Conservation (phyloP, 345 rosid genomes). For the Lumnitzera racemosa region DNA sequence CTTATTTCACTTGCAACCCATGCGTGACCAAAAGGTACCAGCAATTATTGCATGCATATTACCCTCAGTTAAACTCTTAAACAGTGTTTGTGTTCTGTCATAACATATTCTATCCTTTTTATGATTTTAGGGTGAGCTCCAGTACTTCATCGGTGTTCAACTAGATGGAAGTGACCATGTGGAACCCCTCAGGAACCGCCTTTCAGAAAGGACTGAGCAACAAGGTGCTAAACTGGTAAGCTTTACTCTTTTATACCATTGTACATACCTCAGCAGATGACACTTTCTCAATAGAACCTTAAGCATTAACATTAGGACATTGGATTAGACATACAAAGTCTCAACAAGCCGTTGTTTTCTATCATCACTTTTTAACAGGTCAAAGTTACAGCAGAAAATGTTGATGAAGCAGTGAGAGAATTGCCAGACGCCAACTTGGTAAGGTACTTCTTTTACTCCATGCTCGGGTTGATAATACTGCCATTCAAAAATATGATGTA, state of each 20-base stretch:
- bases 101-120: constrained; percentile 11
- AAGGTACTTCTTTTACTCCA: constrained; percentile 51
- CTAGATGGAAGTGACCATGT: constrained; percentile 95
- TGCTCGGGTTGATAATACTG: constrained; percentile 11
- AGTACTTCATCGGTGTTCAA: constrained; percentile 98
- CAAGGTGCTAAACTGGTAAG: constrained; percentile 72
- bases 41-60: constrained; percentile 5
- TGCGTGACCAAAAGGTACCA: constrained; percentile 88
- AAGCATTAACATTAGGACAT: no score
- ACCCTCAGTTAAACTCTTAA: constrained; percentile 5
- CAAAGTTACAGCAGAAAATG: constrained; percentile 96
- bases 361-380: constrained; percentile 40
- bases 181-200: constrained; percentile 74
- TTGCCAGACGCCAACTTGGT: constrained; percentile 99
- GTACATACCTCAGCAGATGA: not conserved
- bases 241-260: not conserved
- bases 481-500: no score
- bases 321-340: no score
- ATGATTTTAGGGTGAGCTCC: constrained; percentile 78
- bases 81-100: not conserved
- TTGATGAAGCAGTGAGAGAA: constrained; percentile 92
- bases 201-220: constrained; percentile 68
- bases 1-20: constrained; percentile 93
- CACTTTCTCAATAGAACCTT: no score
- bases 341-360: constrained; percentile 2